These are phyloP conservation scores for Penicillium chermesinum DNA, from an alignment of 495 filamentous ascomycete genomes.

Conservation along the genomic window DNA sequence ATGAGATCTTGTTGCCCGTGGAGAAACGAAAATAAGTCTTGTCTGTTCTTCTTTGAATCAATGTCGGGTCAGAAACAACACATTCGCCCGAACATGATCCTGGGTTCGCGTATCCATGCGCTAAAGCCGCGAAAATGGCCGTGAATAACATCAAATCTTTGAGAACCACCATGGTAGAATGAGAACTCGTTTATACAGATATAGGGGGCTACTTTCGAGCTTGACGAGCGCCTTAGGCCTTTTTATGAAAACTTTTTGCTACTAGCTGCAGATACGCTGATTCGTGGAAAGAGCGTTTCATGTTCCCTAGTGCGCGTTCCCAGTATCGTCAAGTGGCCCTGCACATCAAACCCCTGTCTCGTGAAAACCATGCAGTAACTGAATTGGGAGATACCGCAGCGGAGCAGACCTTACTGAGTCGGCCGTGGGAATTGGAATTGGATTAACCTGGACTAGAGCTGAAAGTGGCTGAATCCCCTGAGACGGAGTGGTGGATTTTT, in stretches of 20 bases:
- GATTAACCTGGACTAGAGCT: background rate
- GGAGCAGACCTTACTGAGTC: background rate
- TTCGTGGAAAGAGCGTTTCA: conserved; percentile 1
- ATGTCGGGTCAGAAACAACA: conserved; percentile 57
- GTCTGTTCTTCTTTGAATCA: conserved; percentile 58
- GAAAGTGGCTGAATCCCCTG: background rate
- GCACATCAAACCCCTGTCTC: too few relatives aligned
- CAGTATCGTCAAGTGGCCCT: too few relatives aligned
- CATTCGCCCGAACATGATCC: conserved; percentile 56
- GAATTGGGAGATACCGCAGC: background rate
- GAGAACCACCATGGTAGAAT: conserved; percentile 5
- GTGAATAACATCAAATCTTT: background rate
- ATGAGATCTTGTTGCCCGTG: conserved; percentile 60
- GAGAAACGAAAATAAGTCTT: conserved; percentile 70
- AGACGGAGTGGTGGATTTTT: background rate
- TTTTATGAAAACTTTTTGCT: background rate
- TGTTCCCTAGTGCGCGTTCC: too few relatives aligned
- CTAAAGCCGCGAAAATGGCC: conserved; percentile 21
- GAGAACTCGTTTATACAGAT: background rate
- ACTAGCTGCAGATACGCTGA: background rate
- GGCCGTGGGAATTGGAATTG: background rate
- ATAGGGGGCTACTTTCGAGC: background rate
- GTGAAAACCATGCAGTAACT: too few relatives aligned
- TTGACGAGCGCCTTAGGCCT: background rate
- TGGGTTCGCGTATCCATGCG: conserved; percentile 48